Conservation (phyloP, 23 red algal species). For the Pyropia yezoensis region DNA sequence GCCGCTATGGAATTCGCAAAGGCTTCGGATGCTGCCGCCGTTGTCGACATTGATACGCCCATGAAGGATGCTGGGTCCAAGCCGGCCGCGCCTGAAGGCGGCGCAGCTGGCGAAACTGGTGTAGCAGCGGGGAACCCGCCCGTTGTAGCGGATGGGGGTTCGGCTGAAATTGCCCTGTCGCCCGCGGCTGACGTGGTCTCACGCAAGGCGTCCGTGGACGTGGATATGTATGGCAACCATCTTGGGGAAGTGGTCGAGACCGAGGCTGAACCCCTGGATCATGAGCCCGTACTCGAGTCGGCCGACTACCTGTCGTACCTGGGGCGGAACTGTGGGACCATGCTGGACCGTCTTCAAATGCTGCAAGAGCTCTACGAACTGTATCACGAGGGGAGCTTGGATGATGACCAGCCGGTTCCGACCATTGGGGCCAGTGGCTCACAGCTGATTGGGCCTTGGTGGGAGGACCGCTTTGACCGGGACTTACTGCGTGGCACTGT, state of each 20-base stretch:
- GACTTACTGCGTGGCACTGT: slow-evolving; percentile 28
- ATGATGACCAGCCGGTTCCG: slow-evolving; percentile 20
- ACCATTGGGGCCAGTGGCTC: slow-evolving; percentile 16
- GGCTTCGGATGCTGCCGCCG: too few species aligned
- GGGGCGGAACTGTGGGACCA: slow-evolving; percentile 2
- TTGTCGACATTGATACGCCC: too few species aligned
- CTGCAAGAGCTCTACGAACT: slow-evolving; percentile 17
- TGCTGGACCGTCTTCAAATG: slow-evolving; percentile 35
- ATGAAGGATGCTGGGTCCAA: too few species aligned
- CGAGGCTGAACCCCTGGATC: background rate
- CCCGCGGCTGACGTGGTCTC: too few species aligned
- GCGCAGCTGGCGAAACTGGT: too few species aligned
- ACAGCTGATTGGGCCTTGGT: slow-evolving; percentile 30
- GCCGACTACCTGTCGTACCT: slow-evolving; percentile 1
- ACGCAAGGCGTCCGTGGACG: background rate
- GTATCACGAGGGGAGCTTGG: slow-evolving; percentile 7
- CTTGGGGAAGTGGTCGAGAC: background rate
- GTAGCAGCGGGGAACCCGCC: too few species aligned
- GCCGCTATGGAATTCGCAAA: too few species aligned
- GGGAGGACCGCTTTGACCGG: slow-evolving; percentile 47
- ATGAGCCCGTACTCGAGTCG: slow-evolving; percentile 1
- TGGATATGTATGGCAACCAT: background rate
- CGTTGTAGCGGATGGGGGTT: too few species aligned
- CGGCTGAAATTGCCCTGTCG: too few species aligned
- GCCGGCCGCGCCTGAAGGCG: too few species aligned